These are phyloP conservation scores for Penicillium verrucosum DNA, from an alignment of 2,329 filamentous ascomycete species.

Conservation along the genomic window DNA sequence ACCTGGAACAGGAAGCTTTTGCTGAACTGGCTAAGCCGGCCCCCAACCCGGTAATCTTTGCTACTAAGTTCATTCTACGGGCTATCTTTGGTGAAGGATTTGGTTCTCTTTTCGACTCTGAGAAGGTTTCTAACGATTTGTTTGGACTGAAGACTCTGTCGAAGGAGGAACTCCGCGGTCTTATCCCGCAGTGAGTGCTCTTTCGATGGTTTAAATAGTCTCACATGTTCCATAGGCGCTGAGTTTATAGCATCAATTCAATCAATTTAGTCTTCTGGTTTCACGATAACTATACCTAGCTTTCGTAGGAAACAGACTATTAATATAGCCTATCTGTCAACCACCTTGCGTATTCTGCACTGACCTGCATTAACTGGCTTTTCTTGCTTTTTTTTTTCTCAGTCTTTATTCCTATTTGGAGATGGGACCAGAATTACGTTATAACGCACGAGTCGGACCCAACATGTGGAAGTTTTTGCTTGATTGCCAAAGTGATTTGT, in stretches of 20 bases:
- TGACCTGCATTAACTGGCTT: not conserved
- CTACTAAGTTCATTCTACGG: slow-evolving; percentile 28
- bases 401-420: not conserved
- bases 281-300: not conserved
- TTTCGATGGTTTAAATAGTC: not conserved
- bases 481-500: not conserved
- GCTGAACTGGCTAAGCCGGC: slow-evolving; percentile 32
- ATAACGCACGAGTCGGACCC: not conserved
- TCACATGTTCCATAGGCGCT: not conserved
- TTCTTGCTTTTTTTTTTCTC: not conserved
- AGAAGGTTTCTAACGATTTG: slow-evolving; percentile 39
- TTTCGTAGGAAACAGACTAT: not conserved
- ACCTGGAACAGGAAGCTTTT: slow-evolving; percentile 28
- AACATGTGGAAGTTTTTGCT: not conserved
- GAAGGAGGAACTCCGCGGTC: slow-evolving; percentile 30
- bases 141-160: slow-evolving; percentile 36
- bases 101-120: slow-evolving; percentile 25
- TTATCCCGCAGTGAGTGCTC: not conserved
- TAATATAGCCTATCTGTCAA: slow-evolving; percentile 35
- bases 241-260: not conserved
- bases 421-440: not conserved
- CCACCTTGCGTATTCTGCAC: not conserved
- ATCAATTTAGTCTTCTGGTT: not conserved
- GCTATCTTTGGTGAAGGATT: slow-evolving; percentile 35
- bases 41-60: slow-evolving; percentile 20